phyloP scores from a whole-genome alignment of 2,329 filamentous ascomycete species.

The Blastomyces gilchristii region DNA sequence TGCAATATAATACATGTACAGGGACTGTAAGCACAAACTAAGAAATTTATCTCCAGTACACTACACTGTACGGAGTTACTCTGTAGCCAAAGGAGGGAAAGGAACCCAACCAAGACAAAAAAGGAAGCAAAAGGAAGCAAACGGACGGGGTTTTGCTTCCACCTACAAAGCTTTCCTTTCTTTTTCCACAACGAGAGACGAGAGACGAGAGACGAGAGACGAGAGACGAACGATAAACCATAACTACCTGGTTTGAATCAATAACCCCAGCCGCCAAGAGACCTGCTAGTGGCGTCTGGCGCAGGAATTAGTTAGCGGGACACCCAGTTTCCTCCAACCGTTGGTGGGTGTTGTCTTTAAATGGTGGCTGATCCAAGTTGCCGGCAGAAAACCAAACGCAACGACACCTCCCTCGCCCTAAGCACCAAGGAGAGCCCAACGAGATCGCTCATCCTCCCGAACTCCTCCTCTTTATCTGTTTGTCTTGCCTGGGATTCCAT shows the following conservation, averaged over 20 bases:
- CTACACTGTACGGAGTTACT: too few species aligned
- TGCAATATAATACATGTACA: background rate
- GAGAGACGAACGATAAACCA: too few species aligned
- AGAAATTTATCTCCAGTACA: background rate
- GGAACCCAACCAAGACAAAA: background rate
- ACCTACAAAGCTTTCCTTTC: background rate
- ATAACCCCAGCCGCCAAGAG: background rate
- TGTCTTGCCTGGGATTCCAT: background rate
- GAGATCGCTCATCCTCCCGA: background rate
- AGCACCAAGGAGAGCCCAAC: background rate
- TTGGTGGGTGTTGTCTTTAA: background rate
- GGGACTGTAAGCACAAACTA: background rate
- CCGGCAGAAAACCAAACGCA: background rate
- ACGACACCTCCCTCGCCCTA: background rate
- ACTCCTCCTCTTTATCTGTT: background rate
- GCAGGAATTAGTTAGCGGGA: background rate
- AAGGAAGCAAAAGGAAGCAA: background rate
- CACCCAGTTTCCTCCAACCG: background rate
- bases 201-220: background rate
- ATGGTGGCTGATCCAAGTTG: background rate
- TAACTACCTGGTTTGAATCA: background rate
- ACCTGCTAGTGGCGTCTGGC: background rate
- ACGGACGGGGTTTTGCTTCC: background rate
- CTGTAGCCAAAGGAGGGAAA: background rate
- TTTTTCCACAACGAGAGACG: background rate